Conservation (phyloP, 2,329 filamentous ascomycete genomes). For the Phyllosticta paracitricarpa region DNA sequence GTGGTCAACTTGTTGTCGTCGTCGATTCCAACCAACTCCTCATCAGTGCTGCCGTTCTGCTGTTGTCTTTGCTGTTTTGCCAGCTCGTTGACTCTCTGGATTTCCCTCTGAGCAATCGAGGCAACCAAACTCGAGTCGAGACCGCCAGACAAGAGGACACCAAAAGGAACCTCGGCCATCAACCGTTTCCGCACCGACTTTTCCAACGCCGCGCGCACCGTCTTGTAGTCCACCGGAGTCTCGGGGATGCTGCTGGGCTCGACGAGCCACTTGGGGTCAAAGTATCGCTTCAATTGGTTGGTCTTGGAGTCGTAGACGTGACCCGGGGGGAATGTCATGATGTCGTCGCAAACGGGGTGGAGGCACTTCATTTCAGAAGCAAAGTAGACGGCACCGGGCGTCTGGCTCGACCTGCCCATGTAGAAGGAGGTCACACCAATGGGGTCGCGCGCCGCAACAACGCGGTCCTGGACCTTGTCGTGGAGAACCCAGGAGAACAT, state of each 20-base stretch:
- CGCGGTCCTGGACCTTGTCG: constrained; percentile 87
- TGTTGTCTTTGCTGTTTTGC: constrained; percentile 30
- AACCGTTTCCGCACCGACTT: constrained; percentile 88
- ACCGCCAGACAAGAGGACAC: constrained; percentile 88
- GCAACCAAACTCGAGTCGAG: constrained; percentile 93
- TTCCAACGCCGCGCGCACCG: constrained; percentile 73
- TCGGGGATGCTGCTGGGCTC: constrained; percentile 69
- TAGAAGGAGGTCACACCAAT: constrained; percentile 98
- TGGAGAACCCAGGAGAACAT: constrained; percentile 99
- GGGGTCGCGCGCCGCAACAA: constrained; percentile 87
- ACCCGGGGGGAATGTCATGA: constrained; percentile 86
- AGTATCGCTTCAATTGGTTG: constrained; percentile 76
- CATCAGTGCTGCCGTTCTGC: constrained; percentile 35
- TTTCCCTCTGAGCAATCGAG: constrained; percentile 90
- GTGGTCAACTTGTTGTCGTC: constrained; percentile 83
- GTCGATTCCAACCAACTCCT: constrained; percentile 78
- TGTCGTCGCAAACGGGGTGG: constrained; percentile 87
- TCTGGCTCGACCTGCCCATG: constrained; percentile 75
- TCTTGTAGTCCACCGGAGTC: constrained; percentile 72
- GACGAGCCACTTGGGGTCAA: constrained; percentile 78
- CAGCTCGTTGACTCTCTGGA: constrained; percentile 61
- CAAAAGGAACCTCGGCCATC: constrained; percentile 98
- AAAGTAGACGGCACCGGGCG: constrained; percentile 83
- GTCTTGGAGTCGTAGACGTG: constrained; percentile 95
- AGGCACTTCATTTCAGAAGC: constrained; percentile 94